Conservation (phyloP, 2,329 filamentous ascomycete species). For the Fusarium coffeatum region DNA sequence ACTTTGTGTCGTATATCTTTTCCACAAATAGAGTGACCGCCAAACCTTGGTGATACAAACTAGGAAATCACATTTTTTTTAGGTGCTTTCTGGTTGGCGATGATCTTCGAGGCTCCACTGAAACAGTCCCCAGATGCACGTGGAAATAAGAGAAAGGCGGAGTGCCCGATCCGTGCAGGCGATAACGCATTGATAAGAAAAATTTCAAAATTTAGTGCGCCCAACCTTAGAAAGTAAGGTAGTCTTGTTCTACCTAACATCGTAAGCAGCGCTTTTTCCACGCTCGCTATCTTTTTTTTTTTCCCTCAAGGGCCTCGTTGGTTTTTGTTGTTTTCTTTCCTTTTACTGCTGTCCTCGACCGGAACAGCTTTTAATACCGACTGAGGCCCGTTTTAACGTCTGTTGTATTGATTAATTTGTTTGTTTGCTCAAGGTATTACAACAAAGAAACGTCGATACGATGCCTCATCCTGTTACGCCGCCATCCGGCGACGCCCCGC, state of each 20-base stretch:
- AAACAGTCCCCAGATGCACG: constrained; percentile 36
- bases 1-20: not conserved
- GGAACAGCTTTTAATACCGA: constrained; percentile 25
- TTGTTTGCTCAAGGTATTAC: not conserved
- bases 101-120: constrained; percentile 19
- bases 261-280: constrained; percentile 41
- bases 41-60: not conserved
- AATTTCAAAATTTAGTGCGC: constrained; percentile 35
- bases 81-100: constrained; percentile 2
- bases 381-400: constrained; percentile 33
- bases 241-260: constrained; percentile 28
- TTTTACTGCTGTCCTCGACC: constrained; percentile 12
- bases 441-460: constrained; percentile 34
- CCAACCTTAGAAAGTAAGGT: constrained; percentile 32
- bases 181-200: constrained; percentile 37
- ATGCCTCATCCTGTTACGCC: constrained; percentile 64
- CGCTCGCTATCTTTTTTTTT: constrained; percentile 29
- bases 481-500: constrained; percentile 60
- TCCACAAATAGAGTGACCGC: not conserved
- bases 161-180: constrained; percentile 26
- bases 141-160: constrained; percentile 34
- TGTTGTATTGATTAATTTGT: not conserved
- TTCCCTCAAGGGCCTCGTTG: constrained; percentile 43
- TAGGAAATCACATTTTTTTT: not conserved
- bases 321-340: constrained; percentile 36